phyloP scores from a whole-genome alignment of 2,329 filamentous ascomycete genomes.

The Colletotrichum camelliae region DNA sequence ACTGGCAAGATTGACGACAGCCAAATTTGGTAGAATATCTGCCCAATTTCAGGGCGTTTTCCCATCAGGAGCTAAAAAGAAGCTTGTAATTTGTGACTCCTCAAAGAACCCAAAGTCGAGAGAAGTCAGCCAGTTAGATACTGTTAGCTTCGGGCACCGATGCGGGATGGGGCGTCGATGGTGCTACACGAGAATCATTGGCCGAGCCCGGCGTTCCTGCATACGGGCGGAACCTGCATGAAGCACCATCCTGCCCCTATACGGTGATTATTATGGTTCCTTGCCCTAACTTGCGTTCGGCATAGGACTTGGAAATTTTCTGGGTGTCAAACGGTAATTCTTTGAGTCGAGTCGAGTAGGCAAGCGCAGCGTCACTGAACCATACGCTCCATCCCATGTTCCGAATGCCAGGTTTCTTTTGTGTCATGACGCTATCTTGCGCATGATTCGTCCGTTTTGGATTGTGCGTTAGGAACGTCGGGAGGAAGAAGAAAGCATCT shows the following conservation, averaged over 20 bases:
- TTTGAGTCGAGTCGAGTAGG: neutral
- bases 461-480: neutral
- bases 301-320: neutral
- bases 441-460: neutral
- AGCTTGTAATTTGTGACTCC: slow-evolving; percentile 1
- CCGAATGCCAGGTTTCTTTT: neutral
- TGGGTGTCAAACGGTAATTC: neutral
- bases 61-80: neutral
- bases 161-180: neutral
- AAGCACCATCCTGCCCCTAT: slow-evolving; percentile 8
- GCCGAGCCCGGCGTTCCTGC: slow-evolving; percentile 12
- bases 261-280: neutral
- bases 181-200: neutral
- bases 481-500: neutral
- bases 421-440: neutral
- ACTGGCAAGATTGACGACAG: neutral
- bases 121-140: neutral
- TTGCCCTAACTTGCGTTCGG: neutral
- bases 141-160: neutral
- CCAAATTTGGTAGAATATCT: neutral
- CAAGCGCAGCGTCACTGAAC: neutral
- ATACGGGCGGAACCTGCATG: slow-evolving; percentile 13
- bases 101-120: neutral
- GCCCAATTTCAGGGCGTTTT: neutral
- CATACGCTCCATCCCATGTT: neutral